Evolutionary conservation across 768 basidiomycete genomes (phyloP).

Genomic region (Podaxis sp.): DNA sequence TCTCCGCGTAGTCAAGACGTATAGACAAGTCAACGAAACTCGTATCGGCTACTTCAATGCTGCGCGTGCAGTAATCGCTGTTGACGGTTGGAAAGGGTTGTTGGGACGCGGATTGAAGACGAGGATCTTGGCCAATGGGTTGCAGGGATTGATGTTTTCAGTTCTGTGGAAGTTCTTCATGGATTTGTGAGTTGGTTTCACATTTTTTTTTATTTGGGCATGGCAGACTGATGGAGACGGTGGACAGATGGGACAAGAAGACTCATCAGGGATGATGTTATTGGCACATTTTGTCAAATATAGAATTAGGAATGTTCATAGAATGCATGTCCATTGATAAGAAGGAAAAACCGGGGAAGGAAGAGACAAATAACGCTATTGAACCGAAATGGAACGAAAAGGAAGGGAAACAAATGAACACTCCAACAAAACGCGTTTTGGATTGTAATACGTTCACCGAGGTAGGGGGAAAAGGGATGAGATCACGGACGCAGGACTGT

Average conservation of each 20-base stretch:
- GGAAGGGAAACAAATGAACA: too few relatives aligned
- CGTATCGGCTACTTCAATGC: constrained; percentile 79
- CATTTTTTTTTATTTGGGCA: background rate
- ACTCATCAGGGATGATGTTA: constrained; percentile 15
- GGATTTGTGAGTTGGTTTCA: constrained; percentile 65
- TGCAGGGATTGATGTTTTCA: constrained; percentile 90
- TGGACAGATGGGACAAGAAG: constrained; percentile 29
- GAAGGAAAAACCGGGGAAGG: too few relatives aligned
- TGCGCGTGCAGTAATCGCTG: constrained; percentile 69
- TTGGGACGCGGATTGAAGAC: constrained; percentile 91
- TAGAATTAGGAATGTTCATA: background rate
- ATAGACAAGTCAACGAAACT: constrained; percentile 85
- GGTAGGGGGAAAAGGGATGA: too few relatives aligned
- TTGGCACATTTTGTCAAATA: background rate
- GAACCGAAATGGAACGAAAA: too few relatives aligned
- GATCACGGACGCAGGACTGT: too few relatives aligned
- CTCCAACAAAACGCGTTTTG: too few relatives aligned
- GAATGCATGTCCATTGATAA: background rate
- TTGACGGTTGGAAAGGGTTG: constrained; percentile 76
- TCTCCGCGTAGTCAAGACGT: constrained; percentile 92
- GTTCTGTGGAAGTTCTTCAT: constrained; percentile 89
- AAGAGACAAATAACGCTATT: too few relatives aligned
- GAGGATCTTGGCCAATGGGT: constrained; percentile 83
- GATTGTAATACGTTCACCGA: too few relatives aligned
- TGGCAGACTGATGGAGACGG: background rate